These are phyloP conservation scores for Nicotiana paniculata DNA, from an alignment of 257 asterid genomes.

Conservation along the genomic window DNA sequence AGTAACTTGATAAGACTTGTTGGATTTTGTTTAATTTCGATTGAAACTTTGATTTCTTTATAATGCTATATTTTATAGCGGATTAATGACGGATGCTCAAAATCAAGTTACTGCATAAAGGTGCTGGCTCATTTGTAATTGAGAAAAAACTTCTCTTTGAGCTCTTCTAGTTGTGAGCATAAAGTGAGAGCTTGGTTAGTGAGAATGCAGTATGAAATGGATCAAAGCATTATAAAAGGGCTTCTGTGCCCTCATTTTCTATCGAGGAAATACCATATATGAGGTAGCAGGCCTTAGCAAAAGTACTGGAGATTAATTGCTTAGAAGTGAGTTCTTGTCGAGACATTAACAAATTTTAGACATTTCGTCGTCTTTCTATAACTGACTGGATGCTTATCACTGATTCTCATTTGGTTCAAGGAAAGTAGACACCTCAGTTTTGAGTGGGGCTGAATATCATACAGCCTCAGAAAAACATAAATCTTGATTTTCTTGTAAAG, in stretches of 20 bases:
- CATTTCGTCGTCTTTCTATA: not conserved
- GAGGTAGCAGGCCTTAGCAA: not conserved
- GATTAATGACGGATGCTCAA: not conserved
- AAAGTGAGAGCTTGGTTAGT: not conserved
- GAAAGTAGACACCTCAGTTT: not conserved
- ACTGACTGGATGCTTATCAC: not conserved
- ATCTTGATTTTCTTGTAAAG: not conserved
- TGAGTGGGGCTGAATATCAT: not conserved
- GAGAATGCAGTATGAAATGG: not conserved
- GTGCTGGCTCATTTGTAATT: not conserved
- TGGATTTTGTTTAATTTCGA: not conserved
- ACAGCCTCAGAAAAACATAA: not conserved
- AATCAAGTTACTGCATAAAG: not conserved
- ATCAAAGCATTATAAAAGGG: not conserved
- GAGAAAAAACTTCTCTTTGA: not conserved
- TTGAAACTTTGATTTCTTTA: not conserved
- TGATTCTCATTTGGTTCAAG: not conserved
- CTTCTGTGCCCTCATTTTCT: not conserved
- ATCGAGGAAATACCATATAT: not conserved
- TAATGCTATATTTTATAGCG: not conserved
- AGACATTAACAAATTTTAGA: not conserved
- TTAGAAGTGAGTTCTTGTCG: not conserved
- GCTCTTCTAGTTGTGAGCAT: not conserved
- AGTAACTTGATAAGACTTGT: not conserved
- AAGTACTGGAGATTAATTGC: not conserved